Conservation (phyloP, 176 grass and related monocot genomes). For the Triticum dicoccoides region DNA sequence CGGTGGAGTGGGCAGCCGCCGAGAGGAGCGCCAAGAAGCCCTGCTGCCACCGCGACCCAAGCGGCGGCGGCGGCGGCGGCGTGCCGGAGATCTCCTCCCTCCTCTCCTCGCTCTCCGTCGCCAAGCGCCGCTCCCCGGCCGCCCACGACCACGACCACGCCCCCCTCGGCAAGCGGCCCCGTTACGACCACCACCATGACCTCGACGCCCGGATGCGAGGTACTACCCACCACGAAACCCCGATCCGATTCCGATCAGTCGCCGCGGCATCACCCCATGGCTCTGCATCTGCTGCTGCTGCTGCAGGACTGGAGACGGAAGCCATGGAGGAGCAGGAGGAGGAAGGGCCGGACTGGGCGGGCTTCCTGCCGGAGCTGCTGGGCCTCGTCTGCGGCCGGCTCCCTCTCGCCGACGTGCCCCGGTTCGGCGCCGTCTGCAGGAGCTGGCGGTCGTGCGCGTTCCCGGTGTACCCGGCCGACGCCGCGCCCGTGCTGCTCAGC, state of each 20-base stretch:
- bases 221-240: background rate
- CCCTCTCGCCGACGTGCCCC: background rate
- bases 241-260: background rate
- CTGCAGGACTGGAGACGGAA: background rate
- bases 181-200: background rate
- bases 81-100: slow-evolving; percentile 1
- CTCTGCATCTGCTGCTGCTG: background rate
- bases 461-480: background rate
- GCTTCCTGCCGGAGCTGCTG: background rate
- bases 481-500: background rate
- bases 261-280: background rate
- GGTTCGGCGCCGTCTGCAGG: background rate
- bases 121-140: background rate
- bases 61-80: background rate
- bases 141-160: background rate
- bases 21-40: background rate
- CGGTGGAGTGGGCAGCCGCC: background rate
- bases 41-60: background rate
- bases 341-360: background rate
- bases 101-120: background rate
- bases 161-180: background rate
- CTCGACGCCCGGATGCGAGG: background rate
- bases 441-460: background rate
- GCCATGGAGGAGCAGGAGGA: background rate
- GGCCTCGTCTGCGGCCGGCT: background rate